phyloP scores from a whole-genome alignment of 148 eudicot genomes.

The Rheum nobile region DNA sequence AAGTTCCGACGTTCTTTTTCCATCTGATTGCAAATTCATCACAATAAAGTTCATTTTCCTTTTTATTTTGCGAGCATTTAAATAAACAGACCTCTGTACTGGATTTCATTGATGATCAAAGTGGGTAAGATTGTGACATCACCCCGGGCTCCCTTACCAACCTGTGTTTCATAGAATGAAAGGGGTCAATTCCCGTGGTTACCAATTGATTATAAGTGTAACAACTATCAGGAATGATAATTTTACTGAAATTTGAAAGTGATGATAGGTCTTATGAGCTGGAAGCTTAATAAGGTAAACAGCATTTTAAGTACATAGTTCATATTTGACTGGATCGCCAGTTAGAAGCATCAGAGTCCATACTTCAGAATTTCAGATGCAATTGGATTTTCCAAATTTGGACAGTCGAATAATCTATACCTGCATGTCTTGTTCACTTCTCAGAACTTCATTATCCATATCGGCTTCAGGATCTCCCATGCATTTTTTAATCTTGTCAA shows the following conservation, averaged over 20 bases:
- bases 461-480: conserved; percentile 82
- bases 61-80: not conserved
- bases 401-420: conserved; percentile 16
- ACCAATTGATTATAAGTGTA: too few relatives aligned
- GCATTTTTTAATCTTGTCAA: conserved; percentile 60
- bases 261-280: not conserved
- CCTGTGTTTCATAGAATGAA: conserved; percentile 24
- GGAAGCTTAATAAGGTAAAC: not conserved
- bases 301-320: not conserved
- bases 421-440: conserved; percentile 80
- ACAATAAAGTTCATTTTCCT: not conserved
- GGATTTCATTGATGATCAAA: too few relatives aligned
- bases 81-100: conserved; percentile 61
- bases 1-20: not conserved
- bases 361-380: not conserved
- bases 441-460: conserved; percentile 68
- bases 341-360: not conserved
- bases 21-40: not conserved
- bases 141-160: conserved; percentile 87
- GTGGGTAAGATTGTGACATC: conserved; percentile 94
- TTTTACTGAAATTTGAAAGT: not conserved
- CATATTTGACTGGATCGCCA: not conserved
- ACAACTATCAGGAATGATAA: not conserved
- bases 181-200: not conserved
- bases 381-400: not conserved